Base-by-base conservation (phyloP, 23 red algal species). In the Pyropia yezoensis region DNA sequence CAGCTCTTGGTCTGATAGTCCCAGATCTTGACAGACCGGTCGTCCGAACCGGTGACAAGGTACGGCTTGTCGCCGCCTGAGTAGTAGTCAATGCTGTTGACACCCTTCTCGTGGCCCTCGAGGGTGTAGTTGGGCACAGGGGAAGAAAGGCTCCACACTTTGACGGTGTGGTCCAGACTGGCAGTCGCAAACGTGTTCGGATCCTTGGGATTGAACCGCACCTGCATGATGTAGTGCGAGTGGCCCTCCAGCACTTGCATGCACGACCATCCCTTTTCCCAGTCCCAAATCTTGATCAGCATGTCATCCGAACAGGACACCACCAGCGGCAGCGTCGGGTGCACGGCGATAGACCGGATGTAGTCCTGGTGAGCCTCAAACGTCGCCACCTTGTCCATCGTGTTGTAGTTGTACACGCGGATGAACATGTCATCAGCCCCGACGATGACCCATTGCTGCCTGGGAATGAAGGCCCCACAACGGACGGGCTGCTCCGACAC, bases 71-170 rank as follows among this genome's bases (percentile, higher is more conserved):
- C 92, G 45, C 73, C 76, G 27, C 92, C 92, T 25, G 63, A 69
- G 77, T 90, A 96, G 63, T 96, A 96, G 49, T 96, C 92, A 52
- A 96, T 59, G 49, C 92, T 85, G 73, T 96, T 96, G 78, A 96
- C 92, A 52, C 92, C 92, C 69, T 90, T 96, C 33, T 89, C 84
- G 61, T 96, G 92, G 16, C 92, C 92, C 70, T 96, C 92, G 18
- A 96, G 66, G 8, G 92, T 89, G 57, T 90, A 80, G 77, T 96
- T 96, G 16, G 92, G 92, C 20, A 89, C 80, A 11, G 92, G 82
- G 17, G 83, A 89, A 24, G 78, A 71, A 16, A 96, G 56, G 49
- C 77, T 96, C 92, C 92, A 96, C 3, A 96, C 83, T 34, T 89
- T 90, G 52, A 96, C 74, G 58, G 92, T 96, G 28, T 87, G 85